Percentiles rank a stretch among this genome's conserved stretches.
These are phyloP conservation scores for Syncephalastrum contaminatum DNA, from an alignment of 371 early-diverging fungal species.

Conservation along the genomic window DNA sequence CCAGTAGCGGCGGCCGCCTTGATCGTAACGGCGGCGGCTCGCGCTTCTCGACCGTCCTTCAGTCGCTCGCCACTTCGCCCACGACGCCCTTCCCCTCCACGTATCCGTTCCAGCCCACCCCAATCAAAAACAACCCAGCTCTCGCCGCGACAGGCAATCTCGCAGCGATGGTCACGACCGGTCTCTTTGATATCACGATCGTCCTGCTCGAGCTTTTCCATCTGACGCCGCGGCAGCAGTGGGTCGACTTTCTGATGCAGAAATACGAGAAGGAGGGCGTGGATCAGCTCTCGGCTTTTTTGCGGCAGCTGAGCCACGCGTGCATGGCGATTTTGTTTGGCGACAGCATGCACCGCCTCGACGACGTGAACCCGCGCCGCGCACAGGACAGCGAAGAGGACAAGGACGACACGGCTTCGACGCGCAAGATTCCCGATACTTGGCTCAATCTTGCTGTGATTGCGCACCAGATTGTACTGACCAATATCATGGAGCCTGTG, in stretches of 20 bases:
- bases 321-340: slow-evolving; percentile 52
- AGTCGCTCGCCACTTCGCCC: slow-evolving; percentile 45
- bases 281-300: slow-evolving; percentile 47
- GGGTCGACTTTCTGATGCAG: slow-evolving; percentile 33
- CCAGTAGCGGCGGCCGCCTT: not conserved
- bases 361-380: slow-evolving; percentile 25
- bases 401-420: slow-evolving; percentile 22
- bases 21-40: slow-evolving; percentile 5
- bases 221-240: slow-evolving; percentile 43
- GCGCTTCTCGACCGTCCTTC: slow-evolving; percentile 25
- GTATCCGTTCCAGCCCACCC: slow-evolving; percentile 36
- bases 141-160: slow-evolving; percentile 19
- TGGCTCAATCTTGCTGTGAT: slow-evolving; percentile 65
- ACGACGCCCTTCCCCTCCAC: slow-evolving; percentile 37
- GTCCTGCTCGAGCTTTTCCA: slow-evolving; percentile 49
- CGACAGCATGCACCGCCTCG: slow-evolving; percentile 28
- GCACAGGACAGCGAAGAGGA: slow-evolving; percentile 17
- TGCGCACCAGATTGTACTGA: slow-evolving; percentile 50
- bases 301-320: slow-evolving; percentile 54
- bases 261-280: slow-evolving; percentile 44
- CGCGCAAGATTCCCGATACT: slow-evolving; percentile 38
- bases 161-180: slow-evolving; percentile 42
- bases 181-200: slow-evolving; percentile 47
- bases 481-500: slow-evolving; percentile 55
- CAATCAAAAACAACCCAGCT: slow-evolving; percentile 11